These are phyloP conservation scores for Phascolomyces articulosus DNA, from an alignment of 371 early-diverging fungal species.

Conservation along the genomic window DNA sequence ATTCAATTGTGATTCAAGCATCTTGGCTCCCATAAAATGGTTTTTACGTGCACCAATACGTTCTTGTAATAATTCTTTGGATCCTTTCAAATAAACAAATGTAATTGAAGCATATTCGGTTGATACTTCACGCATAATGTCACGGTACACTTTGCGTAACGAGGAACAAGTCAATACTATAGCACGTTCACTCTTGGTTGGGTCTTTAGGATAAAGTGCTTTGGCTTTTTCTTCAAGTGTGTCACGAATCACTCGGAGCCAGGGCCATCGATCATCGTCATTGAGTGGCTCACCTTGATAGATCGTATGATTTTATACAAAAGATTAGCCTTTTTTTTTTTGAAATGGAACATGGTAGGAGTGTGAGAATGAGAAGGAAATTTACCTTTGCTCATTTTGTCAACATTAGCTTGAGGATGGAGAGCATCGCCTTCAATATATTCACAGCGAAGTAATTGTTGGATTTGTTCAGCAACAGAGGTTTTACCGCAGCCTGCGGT, in stretches of 20 bases:
- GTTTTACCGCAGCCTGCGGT: constrained; percentile 69
- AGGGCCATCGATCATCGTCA: constrained; percentile 73
- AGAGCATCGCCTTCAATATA: constrained; percentile 68
- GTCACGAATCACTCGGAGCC: constrained; percentile 52
- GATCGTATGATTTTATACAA: background rate
- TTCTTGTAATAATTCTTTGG: constrained; percentile 41
- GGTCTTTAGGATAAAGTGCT: constrained; percentile 9
- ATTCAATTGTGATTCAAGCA: constrained; percentile 65
- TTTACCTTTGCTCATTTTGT: constrained; percentile 64
- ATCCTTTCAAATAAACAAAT: constrained; percentile 66
- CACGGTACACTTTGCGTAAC: constrained; percentile 63
- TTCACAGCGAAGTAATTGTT: constrained; percentile 39
- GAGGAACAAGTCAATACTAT: constrained; percentile 69
- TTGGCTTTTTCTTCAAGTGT: constrained; percentile 23
- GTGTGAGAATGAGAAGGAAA: background rate
- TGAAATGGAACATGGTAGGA: background rate
- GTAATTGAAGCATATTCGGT: constrained; percentile 31
- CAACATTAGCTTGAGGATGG: constrained; percentile 58
- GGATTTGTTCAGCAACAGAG: constrained; percentile 52
- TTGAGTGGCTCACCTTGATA: constrained; percentile 59
- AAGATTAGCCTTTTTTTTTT: background rate
- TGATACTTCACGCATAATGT: constrained; percentile 51
- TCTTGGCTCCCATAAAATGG: constrained; percentile 59
- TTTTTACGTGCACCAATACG: constrained; percentile 49
- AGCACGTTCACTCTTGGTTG: constrained; percentile 13